A percentile compares a stretch with the other conserved stretches of the same genome.
phyloP scores from a whole-genome alignment of 2,329 filamentous ascomycete genomes.

The Amauroascus niger region DNA sequence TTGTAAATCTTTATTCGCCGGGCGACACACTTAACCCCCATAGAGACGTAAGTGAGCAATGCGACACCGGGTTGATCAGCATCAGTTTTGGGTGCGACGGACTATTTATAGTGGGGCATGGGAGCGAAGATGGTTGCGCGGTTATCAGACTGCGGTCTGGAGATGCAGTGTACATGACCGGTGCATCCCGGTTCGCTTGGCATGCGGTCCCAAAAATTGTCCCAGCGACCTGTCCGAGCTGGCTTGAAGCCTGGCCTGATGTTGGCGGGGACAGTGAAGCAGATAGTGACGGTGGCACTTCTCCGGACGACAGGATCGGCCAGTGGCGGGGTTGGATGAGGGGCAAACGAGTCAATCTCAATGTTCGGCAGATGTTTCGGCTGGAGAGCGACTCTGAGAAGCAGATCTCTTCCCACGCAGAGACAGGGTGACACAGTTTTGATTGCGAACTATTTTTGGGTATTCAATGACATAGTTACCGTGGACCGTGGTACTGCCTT shows the following conservation, averaged over 20 bases:
- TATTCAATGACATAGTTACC: not conserved
- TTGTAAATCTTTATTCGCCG: slow-evolving; percentile 85
- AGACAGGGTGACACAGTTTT: slow-evolving; percentile 43
- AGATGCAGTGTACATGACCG: slow-evolving; percentile 83
- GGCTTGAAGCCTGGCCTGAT: slow-evolving; percentile 64
- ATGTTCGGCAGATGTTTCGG: slow-evolving; percentile 70
- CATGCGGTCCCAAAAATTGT: slow-evolving; percentile 88
- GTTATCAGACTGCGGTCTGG: slow-evolving; percentile 64
- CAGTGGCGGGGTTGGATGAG: slow-evolving; percentile 81
- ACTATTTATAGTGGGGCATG: slow-evolving; percentile 72
- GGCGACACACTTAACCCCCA: slow-evolving; percentile 88
- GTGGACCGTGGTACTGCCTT: no score
- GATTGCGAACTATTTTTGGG: slow-evolving; percentile 24
- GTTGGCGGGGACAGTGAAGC: no score
- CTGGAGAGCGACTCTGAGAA: slow-evolving; percentile 38
- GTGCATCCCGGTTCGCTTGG: slow-evolving; percentile 77
- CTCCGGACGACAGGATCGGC: slow-evolving; percentile 40
- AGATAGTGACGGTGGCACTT: slow-evolving; percentile 22
- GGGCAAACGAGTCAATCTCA: slow-evolving; percentile 80
- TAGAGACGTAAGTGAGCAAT: slow-evolving; percentile 83
- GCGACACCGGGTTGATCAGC: slow-evolving; percentile 67
- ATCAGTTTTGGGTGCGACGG: slow-evolving; percentile 84
- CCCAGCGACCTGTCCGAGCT: slow-evolving; percentile 64
- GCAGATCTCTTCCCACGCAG: slow-evolving; percentile 38
- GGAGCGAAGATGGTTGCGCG: slow-evolving; percentile 37